Evolutionary conservation across 163 green algal genomes (phyloP), one percentile per base, ranked within the genome.

Genomic region (Scenedesmus sp.): DNA sequence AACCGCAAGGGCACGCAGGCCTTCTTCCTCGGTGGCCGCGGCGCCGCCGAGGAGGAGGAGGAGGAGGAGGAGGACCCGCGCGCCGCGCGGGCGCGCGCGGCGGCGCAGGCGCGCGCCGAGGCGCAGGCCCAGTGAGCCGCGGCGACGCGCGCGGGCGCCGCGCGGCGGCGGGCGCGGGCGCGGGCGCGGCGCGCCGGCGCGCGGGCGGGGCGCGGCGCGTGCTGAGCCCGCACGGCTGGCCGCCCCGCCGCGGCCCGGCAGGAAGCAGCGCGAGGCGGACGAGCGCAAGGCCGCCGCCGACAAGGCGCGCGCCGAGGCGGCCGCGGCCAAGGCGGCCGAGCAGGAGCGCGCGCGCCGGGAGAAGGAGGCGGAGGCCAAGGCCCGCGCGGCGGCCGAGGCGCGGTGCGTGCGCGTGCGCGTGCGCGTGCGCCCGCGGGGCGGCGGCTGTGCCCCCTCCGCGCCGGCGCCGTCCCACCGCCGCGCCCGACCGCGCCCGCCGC

Each of bases 1-100:
- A 79, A 56, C 31, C 57, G 58, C 57, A 79, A 70, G 71, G 71
- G 71, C 57, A 66, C 69, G 44, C 69, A 77, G 66, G 66, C 70
- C 1, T 73, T 81, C 75, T 71, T 77, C 22, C 3, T 76, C 31
- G 75, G 42, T 15, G 53, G 42, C 22, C 51, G 51, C 4, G 20
- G 36, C 56, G 18, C 44, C 9, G 64, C 26, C 6, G 50, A 58
- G 20, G 75, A 76, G 22, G 63, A 75, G 28, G 64, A 64, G 50
- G 50, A 82, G 14, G 63, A 76, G 63, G 57, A 50, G 31, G 73
- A 81, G 24, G 64, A 82, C 60, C 60, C 74, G 15, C 48, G 74
- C 24, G 62, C n/a, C 28, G 50, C 36, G 17, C 50, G 50, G 3
- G n/a, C 45, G 60, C 60, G 72, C 24, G 72, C 72, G 72, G 53